Base-by-base conservation (phyloP, 441 rosid genomes). In the Populus hybrid region DNA sequence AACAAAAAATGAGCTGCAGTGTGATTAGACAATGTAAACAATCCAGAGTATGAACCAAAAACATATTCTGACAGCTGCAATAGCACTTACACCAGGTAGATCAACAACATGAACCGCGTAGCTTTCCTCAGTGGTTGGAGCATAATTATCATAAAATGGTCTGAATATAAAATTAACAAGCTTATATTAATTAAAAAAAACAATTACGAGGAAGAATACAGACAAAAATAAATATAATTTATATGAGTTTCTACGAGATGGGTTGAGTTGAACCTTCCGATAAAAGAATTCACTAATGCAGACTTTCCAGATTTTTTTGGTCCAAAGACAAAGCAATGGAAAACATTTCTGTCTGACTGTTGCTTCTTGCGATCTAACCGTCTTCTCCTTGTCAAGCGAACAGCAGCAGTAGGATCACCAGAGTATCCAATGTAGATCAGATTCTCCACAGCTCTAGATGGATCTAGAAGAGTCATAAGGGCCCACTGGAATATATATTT, bases 311-410 rank as follows among this genome's bases (percentile, higher is more conserved):
- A 83, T 57, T 83, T 88, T 82, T 82, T 84, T n/a, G 97, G 97
- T 74, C 98, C 98, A 81, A 93, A 91, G 53, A 95, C 90, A 75
- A 89, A 90, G 82, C 98, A 91, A 74, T 95, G 94, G 77, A 91
- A 85, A 79, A 92, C 89, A 71, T 86, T 89, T 87, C 98, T 90
- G 74, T 91, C 93, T 0, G 92, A 82, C 61, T 80, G 90, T 69
- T 95, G 88, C 83, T 91, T 89, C 85, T 89, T 88, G 73, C 94
- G 90, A 76, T 93, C 92, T 40, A 84, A 42, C 59, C 79, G 82
- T 79, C 97, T 85, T 75, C 81, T 86, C 89, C 90, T 91, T 46
- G 94, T 93, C 38, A 95, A 75, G n/a, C 79, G 86, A 75, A 90
- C 75, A 9, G 94, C 92, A 42, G 87, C 72, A 73, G 90, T 81